phyloP scores from a whole-genome alignment of 1,284 basidiomycete genomes.

The Calocybe gambosa region DNA sequence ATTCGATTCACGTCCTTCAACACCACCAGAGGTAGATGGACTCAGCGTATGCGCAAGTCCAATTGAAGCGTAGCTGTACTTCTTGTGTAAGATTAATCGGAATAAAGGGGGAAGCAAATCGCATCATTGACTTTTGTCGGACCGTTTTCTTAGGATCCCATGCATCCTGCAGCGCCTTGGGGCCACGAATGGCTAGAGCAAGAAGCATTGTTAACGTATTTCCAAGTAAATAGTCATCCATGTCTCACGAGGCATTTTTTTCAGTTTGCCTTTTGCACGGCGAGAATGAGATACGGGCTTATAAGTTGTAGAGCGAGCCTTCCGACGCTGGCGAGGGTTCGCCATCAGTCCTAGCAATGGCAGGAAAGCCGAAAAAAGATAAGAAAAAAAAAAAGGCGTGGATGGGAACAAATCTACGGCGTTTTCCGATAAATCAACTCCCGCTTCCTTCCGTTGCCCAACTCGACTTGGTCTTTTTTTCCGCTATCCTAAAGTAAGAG shows the following conservation, averaged over 20 bases:
- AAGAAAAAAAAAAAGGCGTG: no score
- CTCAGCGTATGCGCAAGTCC: slow-evolving; percentile 67
- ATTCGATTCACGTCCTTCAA: slow-evolving; percentile 31
- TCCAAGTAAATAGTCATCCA: not conserved
- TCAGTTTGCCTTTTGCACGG: slow-evolving; percentile 67
- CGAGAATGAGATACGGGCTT: slow-evolving; percentile 65
- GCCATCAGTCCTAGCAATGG: slow-evolving; percentile 53
- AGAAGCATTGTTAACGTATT: slow-evolving; percentile 7
- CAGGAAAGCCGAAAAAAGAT: no score
- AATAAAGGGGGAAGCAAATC: not conserved
- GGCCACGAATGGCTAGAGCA: slow-evolving; percentile 69
- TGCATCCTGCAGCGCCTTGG: slow-evolving; percentile 74
- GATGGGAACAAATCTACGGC: slow-evolving; percentile 16
- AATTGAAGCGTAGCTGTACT: slow-evolving; percentile 67
- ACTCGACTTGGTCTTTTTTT: not conserved
- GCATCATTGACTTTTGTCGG: slow-evolving; percentile 76
- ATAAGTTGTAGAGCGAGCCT: slow-evolving; percentile 68
- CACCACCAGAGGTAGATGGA: slow-evolving; percentile 58
- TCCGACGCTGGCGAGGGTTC: slow-evolving; percentile 86
- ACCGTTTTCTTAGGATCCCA: slow-evolving; percentile 92
- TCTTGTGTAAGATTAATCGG: not conserved
- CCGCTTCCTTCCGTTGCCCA: slow-evolving; percentile 12
- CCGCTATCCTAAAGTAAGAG: slow-evolving; percentile 3
- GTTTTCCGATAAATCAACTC: slow-evolving; percentile 12
- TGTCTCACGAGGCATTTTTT: slow-evolving; percentile 66